These are phyloP conservation scores for Xanthoceras sorbifolium DNA, from an alignment of 345 rosid genomes.

Conservation along the genomic window DNA sequence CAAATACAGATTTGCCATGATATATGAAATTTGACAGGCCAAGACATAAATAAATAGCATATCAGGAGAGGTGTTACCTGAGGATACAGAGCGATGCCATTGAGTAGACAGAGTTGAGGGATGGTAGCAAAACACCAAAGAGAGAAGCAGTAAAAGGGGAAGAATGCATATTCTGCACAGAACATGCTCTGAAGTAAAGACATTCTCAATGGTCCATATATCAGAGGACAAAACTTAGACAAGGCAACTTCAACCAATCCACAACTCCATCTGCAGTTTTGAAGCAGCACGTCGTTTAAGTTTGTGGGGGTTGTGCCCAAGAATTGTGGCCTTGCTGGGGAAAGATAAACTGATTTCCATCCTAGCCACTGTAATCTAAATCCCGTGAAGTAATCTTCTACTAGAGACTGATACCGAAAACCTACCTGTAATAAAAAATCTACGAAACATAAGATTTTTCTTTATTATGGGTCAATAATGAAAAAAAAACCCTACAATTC, in stretches of 20 bases:
- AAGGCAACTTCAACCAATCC: conserved; percentile 32
- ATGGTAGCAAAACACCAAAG: conserved; percentile 36
- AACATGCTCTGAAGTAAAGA: conserved; percentile 31
- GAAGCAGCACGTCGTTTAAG: conserved; percentile 31
- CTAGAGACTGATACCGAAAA: too few relatives aligned
- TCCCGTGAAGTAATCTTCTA: not conserved
- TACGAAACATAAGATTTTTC: too few relatives aligned
- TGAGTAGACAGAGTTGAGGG: conserved; percentile 46
- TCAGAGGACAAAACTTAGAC: conserved; percentile 47
- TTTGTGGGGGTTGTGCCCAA: conserved; percentile 32
- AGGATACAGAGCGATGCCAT: conserved; percentile 44
- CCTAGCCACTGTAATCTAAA: too few relatives aligned
- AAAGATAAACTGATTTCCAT: conserved; percentile 12
- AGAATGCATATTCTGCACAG: conserved; percentile 22
- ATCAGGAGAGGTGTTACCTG: conserved; percentile 26
- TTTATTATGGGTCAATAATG: too few relatives aligned
- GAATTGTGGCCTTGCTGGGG: conserved; percentile 39
- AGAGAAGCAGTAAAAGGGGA: conserved; percentile 30
- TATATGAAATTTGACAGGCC: too few relatives aligned
- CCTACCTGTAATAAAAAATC: too few relatives aligned
- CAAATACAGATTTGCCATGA: not conserved
- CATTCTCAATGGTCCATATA: conserved; percentile 37
- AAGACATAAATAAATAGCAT: too few relatives aligned
- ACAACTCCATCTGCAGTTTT: conserved; percentile 42
- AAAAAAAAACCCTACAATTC: too few relatives aligned